Percentiles rank a stretch among this genome's conserved stretches.
These are phyloP conservation scores for Thermomucor indicae-seudaticae DNA, from an alignment of 371 early-diverging fungal species.

Conservation along the genomic window DNA sequence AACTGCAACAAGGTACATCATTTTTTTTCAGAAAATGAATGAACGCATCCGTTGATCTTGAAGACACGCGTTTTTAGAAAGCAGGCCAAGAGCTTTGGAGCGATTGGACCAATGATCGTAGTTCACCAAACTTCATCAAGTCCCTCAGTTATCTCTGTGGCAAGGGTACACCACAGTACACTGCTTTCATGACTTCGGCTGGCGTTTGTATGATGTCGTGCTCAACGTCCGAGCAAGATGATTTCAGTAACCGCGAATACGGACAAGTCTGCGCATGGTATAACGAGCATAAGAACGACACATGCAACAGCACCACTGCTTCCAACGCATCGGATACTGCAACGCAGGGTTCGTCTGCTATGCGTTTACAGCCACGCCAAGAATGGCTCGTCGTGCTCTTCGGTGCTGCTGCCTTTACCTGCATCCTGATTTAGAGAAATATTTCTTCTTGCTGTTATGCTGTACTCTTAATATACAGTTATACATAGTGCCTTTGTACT, in stretches of 20 bases:
- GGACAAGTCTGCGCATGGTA: slow-evolving; percentile 23
- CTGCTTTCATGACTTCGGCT: slow-evolving; percentile 28
- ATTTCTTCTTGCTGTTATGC: too few species aligned
- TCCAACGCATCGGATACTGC: too few species aligned
- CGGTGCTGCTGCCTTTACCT: too few species aligned
- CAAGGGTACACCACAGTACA: slow-evolving; percentile 22
- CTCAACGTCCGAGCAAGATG: slow-evolving; percentile 16
- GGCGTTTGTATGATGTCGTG: slow-evolving; percentile 35
- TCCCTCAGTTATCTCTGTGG: slow-evolving; percentile 23
- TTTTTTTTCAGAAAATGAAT: background rate
- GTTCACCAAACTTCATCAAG: slow-evolving; percentile 26
- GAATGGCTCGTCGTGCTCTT: too few species aligned
- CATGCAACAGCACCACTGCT: slow-evolving; percentile 6
- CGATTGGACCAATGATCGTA: slow-evolving; percentile 24
- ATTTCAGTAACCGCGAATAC: slow-evolving; percentile 16
- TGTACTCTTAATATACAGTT: too few species aligned
- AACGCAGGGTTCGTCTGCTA: too few species aligned
- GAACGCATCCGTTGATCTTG: background rate
- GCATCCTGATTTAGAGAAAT: too few species aligned
- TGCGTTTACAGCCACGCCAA: too few species aligned
- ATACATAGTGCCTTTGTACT: too few species aligned
- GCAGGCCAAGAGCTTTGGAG: slow-evolving; percentile 21
- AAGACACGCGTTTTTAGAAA: slow-evolving; percentile 3
- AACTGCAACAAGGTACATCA: slow-evolving; percentile 30
- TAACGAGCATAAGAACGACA: slow-evolving; percentile 15